phyloP scores from a whole-genome alignment of 257 asterid genomes.

The Henckelia pumila region DNA sequence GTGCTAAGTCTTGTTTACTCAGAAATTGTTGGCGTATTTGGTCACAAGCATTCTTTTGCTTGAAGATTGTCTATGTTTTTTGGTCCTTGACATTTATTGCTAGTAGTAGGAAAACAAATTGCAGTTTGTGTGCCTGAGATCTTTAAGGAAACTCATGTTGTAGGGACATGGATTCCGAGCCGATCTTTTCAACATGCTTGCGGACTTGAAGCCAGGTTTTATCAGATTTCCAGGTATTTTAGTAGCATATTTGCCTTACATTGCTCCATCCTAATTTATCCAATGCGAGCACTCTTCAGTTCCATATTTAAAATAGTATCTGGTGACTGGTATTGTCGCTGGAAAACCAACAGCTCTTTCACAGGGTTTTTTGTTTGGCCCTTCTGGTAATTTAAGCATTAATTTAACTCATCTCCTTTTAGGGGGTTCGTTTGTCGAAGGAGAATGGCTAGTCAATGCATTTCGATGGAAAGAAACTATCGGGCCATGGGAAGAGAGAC shows the following conservation, averaged over 20 bases:
- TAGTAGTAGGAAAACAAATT: not conserved
- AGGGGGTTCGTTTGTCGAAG: slow-evolving; percentile 98
- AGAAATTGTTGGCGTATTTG: not conserved
- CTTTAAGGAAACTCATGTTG: slow-evolving; percentile 14
- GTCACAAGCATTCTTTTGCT: not conserved
- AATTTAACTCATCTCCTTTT: not conserved
- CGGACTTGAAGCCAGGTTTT: slow-evolving; percentile 78
- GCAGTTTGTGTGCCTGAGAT: slow-evolving; percentile 12
- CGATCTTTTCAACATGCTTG: slow-evolving; percentile 84
- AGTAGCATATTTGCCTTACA: too few relatives aligned
- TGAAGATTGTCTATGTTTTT: not conserved
- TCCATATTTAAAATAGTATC: not conserved
- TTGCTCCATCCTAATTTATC: not conserved
- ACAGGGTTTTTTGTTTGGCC: not conserved
- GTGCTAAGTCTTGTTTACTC: not conserved
- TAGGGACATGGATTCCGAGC: slow-evolving; percentile 96
- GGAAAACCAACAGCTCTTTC: not conserved
- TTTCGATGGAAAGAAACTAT: slow-evolving; percentile 87
- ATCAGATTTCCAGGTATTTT: slow-evolving; percentile 86
- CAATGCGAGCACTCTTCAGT: not conserved
- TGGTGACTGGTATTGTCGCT: too few relatives aligned
- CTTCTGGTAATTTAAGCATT: not conserved
- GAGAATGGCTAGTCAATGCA: slow-evolving; percentile 72
- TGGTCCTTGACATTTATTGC: not conserved
- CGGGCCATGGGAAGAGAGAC: slow-evolving; percentile 89